Base-by-base conservation (phyloP, 2,329 filamentous ascomycete species). In the Mycosphaerelloides madeirae region DNA sequence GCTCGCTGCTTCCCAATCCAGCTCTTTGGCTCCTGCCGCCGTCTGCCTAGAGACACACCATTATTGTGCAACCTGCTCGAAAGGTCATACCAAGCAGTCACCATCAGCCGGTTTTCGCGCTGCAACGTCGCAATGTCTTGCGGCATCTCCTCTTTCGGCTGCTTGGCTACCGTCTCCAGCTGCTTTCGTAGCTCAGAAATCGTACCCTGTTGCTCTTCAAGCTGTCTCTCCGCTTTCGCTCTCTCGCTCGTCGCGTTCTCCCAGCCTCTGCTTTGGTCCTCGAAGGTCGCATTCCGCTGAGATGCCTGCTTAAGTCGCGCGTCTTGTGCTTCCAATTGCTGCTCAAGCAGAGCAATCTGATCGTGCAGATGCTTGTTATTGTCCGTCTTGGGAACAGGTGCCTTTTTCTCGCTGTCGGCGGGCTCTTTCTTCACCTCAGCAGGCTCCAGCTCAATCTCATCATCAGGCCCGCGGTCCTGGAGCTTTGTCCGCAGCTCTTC, bases 21-120 rank as follows among this genome's bases (percentile, higher is more conserved):
- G 68, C 85, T 90, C 67, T 81, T 84, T 12, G 86, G 84, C 55
- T 78, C 78, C 57, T 91, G 85, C 56, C 80, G 80, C 55, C 85
- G 77, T 54, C 87, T 74, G 61, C 89, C 84, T 50, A 94, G 68
- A 43, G 87, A 80, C 32, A 91, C 83, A 50, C 86, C 85, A 64
- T 90, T 91, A 69, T 85, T 89, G 68, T 93, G 87, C 55, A 94
- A 67, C 40, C 87, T 76, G 61, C 77, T 83, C 19, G 83, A 82
- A 58, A 93, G 77, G 65, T 91, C 86, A 68, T 90, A 90, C 86
- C 86, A 94, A 2, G 87, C 87, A n/a, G 82, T 85, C 19, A 83
- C 75, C 58, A 94, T 87, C 61, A 93, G 76, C 31, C 77, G 77
- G 64, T 87, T 88, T 66, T 94, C 87, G 56, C 84, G 79, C 63